These are phyloP conservation scores for Phytophthora rubi DNA, from an alignment of 352 stramenopile genomes.

Conservation along the genomic window DNA sequence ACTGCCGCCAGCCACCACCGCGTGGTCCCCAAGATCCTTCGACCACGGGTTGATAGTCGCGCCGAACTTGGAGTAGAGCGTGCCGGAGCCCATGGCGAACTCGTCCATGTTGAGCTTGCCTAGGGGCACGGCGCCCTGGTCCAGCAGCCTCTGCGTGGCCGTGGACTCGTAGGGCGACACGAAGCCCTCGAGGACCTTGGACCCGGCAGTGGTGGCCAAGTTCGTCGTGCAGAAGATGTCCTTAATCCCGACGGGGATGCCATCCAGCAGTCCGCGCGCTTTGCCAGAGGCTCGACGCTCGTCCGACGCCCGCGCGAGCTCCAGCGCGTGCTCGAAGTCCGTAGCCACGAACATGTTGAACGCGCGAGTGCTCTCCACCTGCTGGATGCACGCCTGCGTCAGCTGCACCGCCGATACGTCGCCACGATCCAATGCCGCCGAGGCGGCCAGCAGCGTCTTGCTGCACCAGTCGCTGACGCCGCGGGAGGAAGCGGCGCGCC, in stretches of 20 bases:
- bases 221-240: conserved; percentile 95
- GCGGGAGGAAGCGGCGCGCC: conserved; percentile 2
- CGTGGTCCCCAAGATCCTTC: conserved; percentile 50
- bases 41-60: conserved; percentile 92
- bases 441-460: conserved; percentile 59
- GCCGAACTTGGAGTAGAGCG: conserved; percentile 90
- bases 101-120: conserved; percentile 99
- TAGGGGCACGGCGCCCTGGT: conserved; percentile 92
- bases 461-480: conserved; percentile 68
- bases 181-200: conserved; percentile 91
- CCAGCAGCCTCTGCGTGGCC: conserved; percentile 82
- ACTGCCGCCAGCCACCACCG: conserved; percentile 91
- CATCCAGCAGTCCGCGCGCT: conserved; percentile 84
- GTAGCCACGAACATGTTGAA: conserved; percentile 88
- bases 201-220: conserved; percentile 87
- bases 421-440: conserved; percentile 51
- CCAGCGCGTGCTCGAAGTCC: conserved; percentile 70
- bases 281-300: conserved; percentile 53
- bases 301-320: conserved; percentile 84
- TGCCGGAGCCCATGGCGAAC: conserved; percentile 98
- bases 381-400: conserved; percentile 72
- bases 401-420: conserved; percentile 68
- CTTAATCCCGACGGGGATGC: conserved; percentile 97
- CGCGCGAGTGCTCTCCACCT: conserved; percentile 67
- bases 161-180: conserved; percentile 92